These are phyloP conservation scores for Albatrellus ellisii DNA, from an alignment of 768 basidiomycete genomes.

Conservation along the genomic window DNA sequence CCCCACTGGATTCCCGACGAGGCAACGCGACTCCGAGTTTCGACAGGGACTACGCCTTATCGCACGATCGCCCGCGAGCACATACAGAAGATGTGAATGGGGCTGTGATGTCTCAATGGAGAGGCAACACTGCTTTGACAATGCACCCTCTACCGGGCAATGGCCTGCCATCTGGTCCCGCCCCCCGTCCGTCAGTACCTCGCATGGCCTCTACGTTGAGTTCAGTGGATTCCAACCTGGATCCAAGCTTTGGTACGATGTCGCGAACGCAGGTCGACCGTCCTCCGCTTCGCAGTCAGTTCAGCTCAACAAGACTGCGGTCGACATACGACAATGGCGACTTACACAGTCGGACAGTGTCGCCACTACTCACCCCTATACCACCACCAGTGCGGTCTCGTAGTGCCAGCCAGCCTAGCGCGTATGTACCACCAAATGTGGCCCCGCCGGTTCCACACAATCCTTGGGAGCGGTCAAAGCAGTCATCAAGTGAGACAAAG, in stretches of 20 bases:
- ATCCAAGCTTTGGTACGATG: slow-evolving; percentile 2
- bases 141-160: background rate
- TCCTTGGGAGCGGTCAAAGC: slow-evolving; percentile 37
- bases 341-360: slow-evolving; percentile 2
- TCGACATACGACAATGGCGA: slow-evolving; percentile 7
- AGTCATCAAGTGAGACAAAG: slow-evolving; percentile 39
- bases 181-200: slow-evolving; percentile 1
- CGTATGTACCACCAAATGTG: slow-evolving; percentile 44
- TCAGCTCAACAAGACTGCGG: slow-evolving; percentile 10
- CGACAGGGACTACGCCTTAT: slow-evolving; percentile 5
- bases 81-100: slow-evolving; percentile 13
- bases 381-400: slow-evolving; percentile 42
- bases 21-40: slow-evolving; percentile 11
- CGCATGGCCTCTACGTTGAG: slow-evolving; percentile 10
- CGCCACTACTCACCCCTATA: slow-evolving; percentile 11
- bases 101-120: slow-evolving; percentile 11
- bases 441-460: slow-evolving; percentile 40
- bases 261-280: slow-evolving; percentile 4
- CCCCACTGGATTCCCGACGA: slow-evolving; percentile 51
- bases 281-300: slow-evolving; percentile 10
- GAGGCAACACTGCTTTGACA: slow-evolving; percentile 8
- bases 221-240: slow-evolving; percentile 9
- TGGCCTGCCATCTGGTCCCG: slow-evolving; percentile 11
- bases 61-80: slow-evolving; percentile 13
- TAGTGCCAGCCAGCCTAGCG: slow-evolving; percentile 69